Base-by-base conservation (phyloP, 176 grass and related monocot species). In the Echinochloa phyllopogon region DNA sequence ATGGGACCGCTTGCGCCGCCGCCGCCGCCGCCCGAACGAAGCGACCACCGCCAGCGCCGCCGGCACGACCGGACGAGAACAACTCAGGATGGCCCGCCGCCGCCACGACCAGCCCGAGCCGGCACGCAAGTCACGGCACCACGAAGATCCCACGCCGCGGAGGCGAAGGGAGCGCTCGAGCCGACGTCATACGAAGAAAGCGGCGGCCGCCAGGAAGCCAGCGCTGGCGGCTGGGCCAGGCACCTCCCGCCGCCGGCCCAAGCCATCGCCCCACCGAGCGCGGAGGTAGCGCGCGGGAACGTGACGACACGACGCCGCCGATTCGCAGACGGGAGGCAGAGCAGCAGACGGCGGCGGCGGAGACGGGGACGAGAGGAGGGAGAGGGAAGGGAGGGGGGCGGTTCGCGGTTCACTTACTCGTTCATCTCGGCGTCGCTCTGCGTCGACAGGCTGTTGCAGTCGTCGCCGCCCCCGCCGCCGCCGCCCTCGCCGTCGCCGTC, bases 381-480 rank as follows among this genome's bases (percentile, higher is more conserved):
- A 24, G 49, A 39, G 15, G 38, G 47, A 18, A 4, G 74, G 72
- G 40, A 42, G 37, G 45, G 15, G 21, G 37, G 1, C 18, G 33
- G 18, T 20, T 10, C 49, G 53, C 57, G 67, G 76, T 36, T 9
- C 13, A 72, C 85, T 82, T 81, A 93, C 88, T 93, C 88, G 58
- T 77, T 77, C 85, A 85, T 67, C 55, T 82, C 88, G 77, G 18
- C 77, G 69, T 84, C 91, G 77, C 85, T 87, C 85, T 85, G 40
- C 37, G 77, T 82, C 50, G 66, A 87, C 63, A 53, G 73, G 81
- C 65, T 82, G 85, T 84, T 87, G 68, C 41, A 18, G 80, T 83
- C 85, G 3, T 83, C 82, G 66, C 11, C 72, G 21, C 73, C 73
- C 5, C 70, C 65, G 18, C 37, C 66, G 41, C 86, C 65, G 86